Base-by-base conservation (phyloP, 441 rosid genomes). In the Francoa sonchifolia region DNA sequence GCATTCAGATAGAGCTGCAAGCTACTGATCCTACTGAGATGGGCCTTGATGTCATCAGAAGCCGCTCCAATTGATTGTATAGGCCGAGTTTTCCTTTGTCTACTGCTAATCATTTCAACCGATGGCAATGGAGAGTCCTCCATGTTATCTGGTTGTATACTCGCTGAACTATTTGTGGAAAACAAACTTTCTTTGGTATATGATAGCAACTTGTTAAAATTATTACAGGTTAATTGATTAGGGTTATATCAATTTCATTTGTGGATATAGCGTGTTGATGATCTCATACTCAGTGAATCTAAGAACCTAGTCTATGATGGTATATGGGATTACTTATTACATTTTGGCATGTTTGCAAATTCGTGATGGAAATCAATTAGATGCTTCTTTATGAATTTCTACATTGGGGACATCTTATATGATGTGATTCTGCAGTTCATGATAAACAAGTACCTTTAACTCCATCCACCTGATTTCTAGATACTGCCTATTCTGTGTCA, bases 1-100 rank as follows among this genome's bases (percentile, higher is more conserved):
- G 79, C n/a, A 73, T 76, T 54, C 84, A 76, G 65, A 22, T 73
- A 15, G 80, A 76, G 55, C 55, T 76, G 73, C 84, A 76, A 59
- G 84, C 84, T 18, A 76, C 77, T 10, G 84, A 76, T 54, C 80
- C 79, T 6, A 67, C 80, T 8, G 84, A 76, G 57, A 76, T 76
- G 75, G 80, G 75, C 50, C 75, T 73, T 19, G 79, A 76, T 8
- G 84, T 76, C 39, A 73, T 76, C 29, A 69, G 69, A 59, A 73
- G 80, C 73, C 77, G 80, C 17, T 32, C 69, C 8, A 65, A 40
- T 47, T 72, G 57, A 69, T 42, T 52, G 27, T 37, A 47, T 37
- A 25, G 3, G 3, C 28, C 3, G 28, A 25, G 3, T 25, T 25
- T n/a, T n/a, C n/a, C n/a, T n/a, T n/a, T n/a, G n/a, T n/a, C n/a